Conservation (phyloP, 129 eudicot genomes). For the sunflower (Helianthus annuus) region DNA sequence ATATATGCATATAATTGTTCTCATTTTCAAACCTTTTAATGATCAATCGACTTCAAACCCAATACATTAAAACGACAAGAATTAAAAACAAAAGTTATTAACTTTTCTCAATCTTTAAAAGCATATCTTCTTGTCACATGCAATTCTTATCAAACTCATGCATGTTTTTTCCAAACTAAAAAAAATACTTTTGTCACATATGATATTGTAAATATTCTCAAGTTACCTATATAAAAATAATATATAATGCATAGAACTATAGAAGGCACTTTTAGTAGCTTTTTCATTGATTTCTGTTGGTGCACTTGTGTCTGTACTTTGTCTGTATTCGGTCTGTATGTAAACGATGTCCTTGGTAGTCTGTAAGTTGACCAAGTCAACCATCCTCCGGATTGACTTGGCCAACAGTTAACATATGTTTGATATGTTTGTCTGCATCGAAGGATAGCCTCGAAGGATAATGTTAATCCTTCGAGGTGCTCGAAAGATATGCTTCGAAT, state of each 20-base stretch:
- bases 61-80: constrained; percentile 9
- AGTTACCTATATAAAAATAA: constrained; percentile 27
- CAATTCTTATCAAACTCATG: constrained; percentile 14
- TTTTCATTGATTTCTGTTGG: constrained; percentile 27
- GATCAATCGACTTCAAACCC: constrained; percentile 20
- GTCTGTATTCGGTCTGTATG: too few relatives aligned
- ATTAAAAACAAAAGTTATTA: constrained; percentile 9
- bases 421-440: too few relatives aligned
- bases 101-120: neutral
- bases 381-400: too few relatives aligned
- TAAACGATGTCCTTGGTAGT: too few relatives aligned
- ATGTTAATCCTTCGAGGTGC: too few relatives aligned
- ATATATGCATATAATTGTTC: neutral
- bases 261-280: constrained; percentile 24
- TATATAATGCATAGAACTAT: constrained; percentile 20
- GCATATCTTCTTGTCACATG: neutral
- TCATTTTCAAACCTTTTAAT: constrained; percentile 28
- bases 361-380: too few relatives aligned
- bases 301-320: too few relatives aligned
- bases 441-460: too few relatives aligned
- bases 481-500: too few relatives aligned
- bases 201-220: constrained; percentile 27
- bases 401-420: too few relatives aligned
- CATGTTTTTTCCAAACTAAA: neutral
- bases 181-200: constrained; percentile 3